Percentiles rank a stretch among this genome's conserved stretches.
Conservation (phyloP, 192 early-diverging fungal species). For the Coemansia biformis region DNA sequence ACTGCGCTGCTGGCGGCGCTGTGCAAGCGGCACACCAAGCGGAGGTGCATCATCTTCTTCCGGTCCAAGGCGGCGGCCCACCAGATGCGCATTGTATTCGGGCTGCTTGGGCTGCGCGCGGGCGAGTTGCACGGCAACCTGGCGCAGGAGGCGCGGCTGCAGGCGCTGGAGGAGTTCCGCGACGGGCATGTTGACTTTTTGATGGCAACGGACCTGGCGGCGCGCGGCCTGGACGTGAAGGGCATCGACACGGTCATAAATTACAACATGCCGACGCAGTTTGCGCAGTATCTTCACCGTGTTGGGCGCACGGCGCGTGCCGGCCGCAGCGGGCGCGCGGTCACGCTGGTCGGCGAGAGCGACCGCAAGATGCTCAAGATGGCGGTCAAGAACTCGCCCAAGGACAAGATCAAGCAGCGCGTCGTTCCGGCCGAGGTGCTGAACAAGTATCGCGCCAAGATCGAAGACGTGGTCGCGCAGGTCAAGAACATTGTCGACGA, state of each 20-base stretch:
- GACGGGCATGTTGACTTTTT: slow-evolving; percentile 81
- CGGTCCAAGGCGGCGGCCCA: slow-evolving; percentile 89
- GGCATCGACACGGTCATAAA: slow-evolving; percentile 98
- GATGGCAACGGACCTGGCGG: slow-evolving; percentile 93
- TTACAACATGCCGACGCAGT: slow-evolving; percentile 94
- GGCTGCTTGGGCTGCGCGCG: slow-evolving; percentile 76
- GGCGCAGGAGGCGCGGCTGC: slow-evolving; percentile 84
- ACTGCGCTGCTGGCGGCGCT: slow-evolving; percentile 81
- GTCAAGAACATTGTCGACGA: slow-evolving; percentile 64
- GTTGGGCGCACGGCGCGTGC: slow-evolving; percentile 96
- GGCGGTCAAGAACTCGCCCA: slow-evolving; percentile 77
- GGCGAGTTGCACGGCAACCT: slow-evolving; percentile 95
- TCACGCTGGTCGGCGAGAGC: slow-evolving; percentile 86
- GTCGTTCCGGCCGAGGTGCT: slow-evolving; percentile 77
- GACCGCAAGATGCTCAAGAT: slow-evolving; percentile 90
- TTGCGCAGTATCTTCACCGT: slow-evolving; percentile 90
- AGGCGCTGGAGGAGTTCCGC: slow-evolving; percentile 85
- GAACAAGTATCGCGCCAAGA: slow-evolving; percentile 64
- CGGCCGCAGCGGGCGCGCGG: slow-evolving; percentile 75
- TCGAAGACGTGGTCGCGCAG: slow-evolving; percentile 63
- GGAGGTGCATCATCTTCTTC: slow-evolving; percentile 88
- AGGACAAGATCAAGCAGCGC: slow-evolving; percentile 80
- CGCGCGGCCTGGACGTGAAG: slow-evolving; percentile 94
- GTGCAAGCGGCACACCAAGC: slow-evolving; percentile 74
- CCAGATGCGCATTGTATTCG: slow-evolving; percentile 98